These are phyloP conservation scores for Dioscorea dumetorum DNA, from an alignment of 106 monocot genomes.

Conservation along the genomic window DNA sequence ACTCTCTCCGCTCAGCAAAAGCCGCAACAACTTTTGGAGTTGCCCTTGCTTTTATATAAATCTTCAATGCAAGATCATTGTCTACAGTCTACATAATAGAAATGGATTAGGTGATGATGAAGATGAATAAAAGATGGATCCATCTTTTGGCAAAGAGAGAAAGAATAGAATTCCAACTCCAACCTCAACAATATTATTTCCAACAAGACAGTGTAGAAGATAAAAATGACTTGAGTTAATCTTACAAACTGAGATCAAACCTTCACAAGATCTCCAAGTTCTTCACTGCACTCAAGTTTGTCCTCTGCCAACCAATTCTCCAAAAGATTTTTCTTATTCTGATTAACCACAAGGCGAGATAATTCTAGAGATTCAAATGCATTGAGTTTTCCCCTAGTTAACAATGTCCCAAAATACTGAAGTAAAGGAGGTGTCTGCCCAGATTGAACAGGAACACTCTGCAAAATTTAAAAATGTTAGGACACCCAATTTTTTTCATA, in stretches of 20 bases:
- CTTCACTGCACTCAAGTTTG: constrained; percentile 99
- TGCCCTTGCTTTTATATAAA: constrained; percentile 96
- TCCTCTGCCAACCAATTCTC: constrained; percentile 99
- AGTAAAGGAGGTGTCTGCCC: constrained; percentile 94
- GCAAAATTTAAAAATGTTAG: background rate
- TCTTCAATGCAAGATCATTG: constrained; percentile 95
- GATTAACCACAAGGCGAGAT: constrained; percentile 97
- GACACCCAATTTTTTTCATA: no score
- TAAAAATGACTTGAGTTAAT: background rate
- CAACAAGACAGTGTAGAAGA: no score
- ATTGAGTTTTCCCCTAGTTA: constrained; percentile 90
- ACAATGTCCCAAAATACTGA: constrained; percentile 96
- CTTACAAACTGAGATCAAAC: constrained; percentile 12
- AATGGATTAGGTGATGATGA: background rate
- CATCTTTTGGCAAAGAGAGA: no score
- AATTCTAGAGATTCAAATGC: constrained; percentile 93
- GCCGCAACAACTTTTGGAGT: constrained; percentile 99
- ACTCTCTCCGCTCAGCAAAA: constrained; percentile 97
- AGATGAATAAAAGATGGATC: background rate
- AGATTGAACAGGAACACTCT: constrained; percentile 98
- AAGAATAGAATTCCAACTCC: no score
- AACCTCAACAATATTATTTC: no score
- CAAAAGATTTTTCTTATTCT: constrained; percentile 94
- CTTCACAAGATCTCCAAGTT: constrained; percentile 99
- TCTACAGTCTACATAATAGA: constrained; percentile 67